Base-by-base conservation (phyloP, 352 stramenopile genomes). In the Thalassiosira ordinaria region DNA sequence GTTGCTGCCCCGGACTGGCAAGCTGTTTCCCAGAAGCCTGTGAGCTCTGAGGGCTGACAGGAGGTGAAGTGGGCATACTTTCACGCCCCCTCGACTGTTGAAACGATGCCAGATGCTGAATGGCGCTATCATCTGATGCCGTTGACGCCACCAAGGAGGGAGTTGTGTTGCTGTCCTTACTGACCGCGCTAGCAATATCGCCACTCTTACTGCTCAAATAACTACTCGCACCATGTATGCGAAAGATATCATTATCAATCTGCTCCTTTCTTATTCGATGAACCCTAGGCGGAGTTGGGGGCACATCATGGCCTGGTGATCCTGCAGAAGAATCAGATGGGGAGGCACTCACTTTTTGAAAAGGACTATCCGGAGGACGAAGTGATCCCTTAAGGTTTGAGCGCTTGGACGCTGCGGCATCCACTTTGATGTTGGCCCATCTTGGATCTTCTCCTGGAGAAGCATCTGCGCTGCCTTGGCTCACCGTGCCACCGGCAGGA, bases 71-170 rank as follows among this genome's bases (percentile, higher is more conserved):
- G n/a, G n/a, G n/a, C n/a, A n/a, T n/a, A n/a, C n/a, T n/a, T n/a
- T n/a, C n/a, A n/a, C n/a, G n/a, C n/a, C n/a, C n/a, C n/a, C n/a
- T n/a, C n/a, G n/a, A n/a, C n/a, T n/a, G n/a, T n/a, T 73, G 62
- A 29, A 63, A 64, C 13, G 35, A 22, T 8, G 9, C 13, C 13
- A 74, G 33, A 52, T 78, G 37, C 18, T 67, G 53, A 71, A 84
- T 79, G 39, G 69, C 63, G 29, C 77, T 80, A 55, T 78, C 67
- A 35, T 66, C 56, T 33, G 69, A 46, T 56, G 49, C 24, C 44
- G 51, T 37, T 16, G 46, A 62, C 35, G 46, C 24, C 16, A 27
- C 59, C 14, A n/a, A n/a, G n/a, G n/a, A n/a, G n/a, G n/a, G n/a
- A n/a, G n/a, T n/a, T n/a, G n/a, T n/a, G n/a, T n/a, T n/a, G n/a